A percentile compares a stretch with the other conserved stretches of the same genome.
These are phyloP conservation scores for Lablab purpureus DNA, from an alignment of 306 rosid genomes.

Conservation along the genomic window DNA sequence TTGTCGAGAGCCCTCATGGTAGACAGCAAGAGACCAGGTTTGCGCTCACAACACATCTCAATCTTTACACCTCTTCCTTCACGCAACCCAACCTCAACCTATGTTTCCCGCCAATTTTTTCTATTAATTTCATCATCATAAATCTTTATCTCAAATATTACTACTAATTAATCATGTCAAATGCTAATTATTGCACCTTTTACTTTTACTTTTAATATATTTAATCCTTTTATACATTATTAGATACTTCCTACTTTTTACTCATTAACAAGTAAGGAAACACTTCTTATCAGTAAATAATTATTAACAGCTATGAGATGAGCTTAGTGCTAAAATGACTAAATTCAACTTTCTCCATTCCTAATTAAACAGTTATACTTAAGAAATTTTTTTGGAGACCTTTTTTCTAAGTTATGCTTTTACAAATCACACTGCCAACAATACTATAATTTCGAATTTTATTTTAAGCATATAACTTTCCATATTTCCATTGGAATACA, in stretches of 20 bases:
- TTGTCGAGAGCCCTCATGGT: conserved; percentile 85
- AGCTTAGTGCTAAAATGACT: neutral
- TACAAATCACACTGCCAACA: too few species aligned
- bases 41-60: conserved; percentile 87
- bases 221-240: too few species aligned
- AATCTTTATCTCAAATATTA: too few species aligned
- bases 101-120: neutral
- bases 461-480: too few species aligned
- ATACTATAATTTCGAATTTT: too few species aligned
- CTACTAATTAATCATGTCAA: too few species aligned
- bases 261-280: neutral
- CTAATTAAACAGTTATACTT: neutral
- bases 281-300: neutral
- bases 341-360: neutral
- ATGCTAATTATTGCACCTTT: too few species aligned
- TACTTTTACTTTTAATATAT: too few species aligned
- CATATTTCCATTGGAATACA: too few species aligned
- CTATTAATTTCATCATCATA: too few species aligned
- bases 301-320: neutral
- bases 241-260: neutral
- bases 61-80: conserved; percentile 92
- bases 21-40: conserved; percentile 86
- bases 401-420: too few species aligned
- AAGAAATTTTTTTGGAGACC: neutral
- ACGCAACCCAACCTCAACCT: conserved; percentile 84